Conservation (phyloP, 148 eudicot genomes). For the Camellia sinensis region DNA sequence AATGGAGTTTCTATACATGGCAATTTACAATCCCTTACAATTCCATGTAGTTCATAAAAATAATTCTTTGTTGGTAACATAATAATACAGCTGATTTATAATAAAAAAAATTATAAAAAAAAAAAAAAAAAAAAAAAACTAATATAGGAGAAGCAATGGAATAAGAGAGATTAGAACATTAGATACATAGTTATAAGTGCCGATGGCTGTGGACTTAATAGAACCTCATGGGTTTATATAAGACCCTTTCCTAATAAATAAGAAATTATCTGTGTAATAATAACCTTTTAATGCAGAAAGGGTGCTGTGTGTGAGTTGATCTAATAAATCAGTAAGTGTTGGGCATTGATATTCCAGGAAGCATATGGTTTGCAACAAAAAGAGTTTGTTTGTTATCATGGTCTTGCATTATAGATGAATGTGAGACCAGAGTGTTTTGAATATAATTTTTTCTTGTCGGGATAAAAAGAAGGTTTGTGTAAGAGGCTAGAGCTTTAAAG, state of each 20-base stretch:
- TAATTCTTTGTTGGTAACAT: not conserved
- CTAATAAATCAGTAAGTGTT: not conserved
- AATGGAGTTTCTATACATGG: too few species aligned
- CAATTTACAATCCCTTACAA: not conserved
- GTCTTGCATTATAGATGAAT: too few species aligned
- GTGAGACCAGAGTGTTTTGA: too few species aligned
- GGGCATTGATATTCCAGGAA: not conserved
- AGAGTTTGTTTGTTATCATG: too few species aligned
- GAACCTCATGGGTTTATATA: not conserved
- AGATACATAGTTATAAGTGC: not conserved
- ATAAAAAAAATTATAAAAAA: too few species aligned
- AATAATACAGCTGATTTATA: not conserved
- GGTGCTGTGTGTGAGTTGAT: not conserved
- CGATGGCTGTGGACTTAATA: not conserved
- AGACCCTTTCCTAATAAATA: not conserved
- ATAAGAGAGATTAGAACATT: not conserved
- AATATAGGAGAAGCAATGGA: not conserved
- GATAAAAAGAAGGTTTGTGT: too few species aligned
- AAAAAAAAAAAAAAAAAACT: too few species aligned
- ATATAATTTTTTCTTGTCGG: too few species aligned
- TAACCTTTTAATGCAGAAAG: not conserved
- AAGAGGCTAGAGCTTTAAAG: too few species aligned
- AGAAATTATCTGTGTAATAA: not conserved
- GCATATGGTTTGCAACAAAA: too few species aligned
- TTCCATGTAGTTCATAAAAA: conserved; percentile 1